phyloP scores from a whole-genome alignment of 2,329 filamentous ascomycete genomes.

The Cladophialophora exuberans region DNA sequence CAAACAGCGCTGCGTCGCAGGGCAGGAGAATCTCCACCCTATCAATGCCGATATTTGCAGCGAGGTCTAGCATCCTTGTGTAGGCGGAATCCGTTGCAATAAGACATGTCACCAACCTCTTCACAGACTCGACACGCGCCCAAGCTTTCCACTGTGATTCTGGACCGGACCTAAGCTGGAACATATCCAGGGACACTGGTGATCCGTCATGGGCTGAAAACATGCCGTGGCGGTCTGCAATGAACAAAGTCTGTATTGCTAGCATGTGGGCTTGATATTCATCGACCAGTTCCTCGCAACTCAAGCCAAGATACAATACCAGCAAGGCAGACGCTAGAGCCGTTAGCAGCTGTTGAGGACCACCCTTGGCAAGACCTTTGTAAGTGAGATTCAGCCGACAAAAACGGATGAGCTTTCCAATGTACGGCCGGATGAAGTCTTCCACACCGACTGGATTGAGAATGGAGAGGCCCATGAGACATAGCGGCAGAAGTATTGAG shows the following conservation, averaged over 20 bases:
- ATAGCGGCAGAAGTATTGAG: constrained; percentile 14
- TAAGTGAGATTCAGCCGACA: constrained; percentile 15
- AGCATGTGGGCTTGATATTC: constrained; percentile 19
- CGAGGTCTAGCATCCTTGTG: constrained; percentile 6
- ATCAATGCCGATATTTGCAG: constrained; percentile 11
- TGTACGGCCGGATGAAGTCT: constrained; percentile 6
- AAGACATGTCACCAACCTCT: constrained; percentile 10
- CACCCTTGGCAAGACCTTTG: constrained; percentile 15
- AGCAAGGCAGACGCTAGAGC: constrained; percentile 10
- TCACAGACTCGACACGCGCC: constrained; percentile 14
- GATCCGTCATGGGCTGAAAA: constrained; percentile 13
- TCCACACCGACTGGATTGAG: constrained; percentile 10
- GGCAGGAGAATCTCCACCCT: constrained; percentile 9
- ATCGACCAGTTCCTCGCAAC: constrained; percentile 6
- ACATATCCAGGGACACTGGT: neutral
- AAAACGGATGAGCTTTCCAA: constrained; percentile 10
- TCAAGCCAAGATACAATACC: constrained; percentile 13
- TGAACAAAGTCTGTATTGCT: constrained; percentile 12
- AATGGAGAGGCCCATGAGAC: constrained; percentile 16
- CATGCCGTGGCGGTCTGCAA: constrained; percentile 19
- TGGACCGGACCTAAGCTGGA: neutral
- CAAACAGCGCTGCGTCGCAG: constrained; percentile 11
- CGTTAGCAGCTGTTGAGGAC: constrained; percentile 9
- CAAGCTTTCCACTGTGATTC: constrained; percentile 8
- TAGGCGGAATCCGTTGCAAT: constrained; percentile 15